Base-by-base conservation (phyloP, 2,329 filamentous ascomycete genomes). In the Metarhizium sp. region DNA sequence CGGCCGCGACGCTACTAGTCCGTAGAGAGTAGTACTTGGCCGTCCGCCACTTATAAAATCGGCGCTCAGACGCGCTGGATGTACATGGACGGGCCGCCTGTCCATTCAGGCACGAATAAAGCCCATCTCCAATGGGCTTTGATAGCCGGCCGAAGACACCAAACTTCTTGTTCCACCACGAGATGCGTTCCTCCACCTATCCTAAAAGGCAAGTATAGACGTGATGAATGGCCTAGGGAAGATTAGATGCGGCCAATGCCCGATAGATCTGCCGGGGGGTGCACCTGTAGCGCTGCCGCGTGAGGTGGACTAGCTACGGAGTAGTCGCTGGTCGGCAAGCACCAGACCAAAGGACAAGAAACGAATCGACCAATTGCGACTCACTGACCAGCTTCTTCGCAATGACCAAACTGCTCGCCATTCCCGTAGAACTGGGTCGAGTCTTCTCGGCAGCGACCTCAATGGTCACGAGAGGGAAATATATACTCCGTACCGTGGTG, bases 141-240 rank as follows among this genome's bases (percentile, higher is more conserved):
- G 18, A 45, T 45, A 2, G 5, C 13, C 14, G 13, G 38, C 14
- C 34, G 13, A 13, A 11, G 14, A 16, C 13, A 40, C 13, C 38
- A 45, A 45, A 16, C 42, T 45, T 45, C n/a, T 20, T 45, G n/a
- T 20, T 13, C 10, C 20, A 18, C 48, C 25, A 13, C 42, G 47
- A 46, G 20, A 51, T 14, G 10, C 16, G 13, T 42, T 38, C 38
- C 48, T 16, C 47, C 48, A 46, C 48, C 4, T 13, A n/a, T 25
- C 42, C 6, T 20, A 54, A 50, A 32, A 50, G 47, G 38, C 38
- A 54, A 54, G 30, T 53, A 10, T 16, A 54, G 52, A 43, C 52
- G 46, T 48, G 18, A 34, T 43, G 45, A 29, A 18, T 29, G 46
- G 45, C 42, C 16, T 51, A 18, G 7, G 25, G 13, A 55, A 36